These are phyloP conservation scores for Paecilomyces dactylethromorphus DNA, from an alignment of 2,329 filamentous ascomycete genomes.

Conservation along the genomic window DNA sequence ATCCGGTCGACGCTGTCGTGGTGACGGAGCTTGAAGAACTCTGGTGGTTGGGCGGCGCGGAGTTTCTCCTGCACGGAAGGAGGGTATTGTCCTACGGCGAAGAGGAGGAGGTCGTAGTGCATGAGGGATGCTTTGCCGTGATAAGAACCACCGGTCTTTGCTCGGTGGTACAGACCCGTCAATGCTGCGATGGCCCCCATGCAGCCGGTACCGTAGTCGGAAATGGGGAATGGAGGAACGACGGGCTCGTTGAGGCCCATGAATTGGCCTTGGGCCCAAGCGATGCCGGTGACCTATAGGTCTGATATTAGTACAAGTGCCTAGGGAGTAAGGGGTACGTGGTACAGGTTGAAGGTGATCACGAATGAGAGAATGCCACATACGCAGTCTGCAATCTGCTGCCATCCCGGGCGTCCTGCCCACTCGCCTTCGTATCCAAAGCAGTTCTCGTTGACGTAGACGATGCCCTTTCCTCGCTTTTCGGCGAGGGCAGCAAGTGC, in stretches of 20 bases:
- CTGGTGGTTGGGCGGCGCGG: slow-evolving; percentile 41
- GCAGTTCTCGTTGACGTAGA: slow-evolving; percentile 67
- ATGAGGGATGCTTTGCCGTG: slow-evolving; percentile 57
- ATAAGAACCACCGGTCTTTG: slow-evolving; percentile 60
- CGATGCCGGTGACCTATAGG: slow-evolving; percentile 34
- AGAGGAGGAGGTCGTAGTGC: slow-evolving; percentile 63
- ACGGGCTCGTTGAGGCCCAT: slow-evolving; percentile 33
- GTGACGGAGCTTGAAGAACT: slow-evolving; percentile 54
- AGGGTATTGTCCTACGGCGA: slow-evolving; percentile 54
- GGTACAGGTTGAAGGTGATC: not conserved
- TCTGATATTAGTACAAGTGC: not conserved
- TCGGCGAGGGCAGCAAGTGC: slow-evolving; percentile 48
- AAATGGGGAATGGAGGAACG: slow-evolving; percentile 47
- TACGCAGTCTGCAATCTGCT: slow-evolving; percentile 64
- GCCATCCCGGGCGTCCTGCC: slow-evolving; percentile 61
- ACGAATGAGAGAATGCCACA: slow-evolving; percentile 19
- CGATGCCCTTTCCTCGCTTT: slow-evolving; percentile 53
- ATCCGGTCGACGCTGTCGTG: slow-evolving; percentile 61
- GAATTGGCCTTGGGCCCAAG: slow-evolving; percentile 37
- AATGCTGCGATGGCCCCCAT: slow-evolving; percentile 64
- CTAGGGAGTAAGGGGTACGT: not conserved
- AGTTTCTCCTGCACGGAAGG: slow-evolving; percentile 48
- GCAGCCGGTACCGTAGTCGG: slow-evolving; percentile 63
- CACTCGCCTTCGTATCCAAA: slow-evolving; percentile 62
- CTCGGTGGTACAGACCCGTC: slow-evolving; percentile 56